phyloP scores from a whole-genome alignment of 192 early-diverging fungal species.

The Gamsiella multidivaricata region DNA sequence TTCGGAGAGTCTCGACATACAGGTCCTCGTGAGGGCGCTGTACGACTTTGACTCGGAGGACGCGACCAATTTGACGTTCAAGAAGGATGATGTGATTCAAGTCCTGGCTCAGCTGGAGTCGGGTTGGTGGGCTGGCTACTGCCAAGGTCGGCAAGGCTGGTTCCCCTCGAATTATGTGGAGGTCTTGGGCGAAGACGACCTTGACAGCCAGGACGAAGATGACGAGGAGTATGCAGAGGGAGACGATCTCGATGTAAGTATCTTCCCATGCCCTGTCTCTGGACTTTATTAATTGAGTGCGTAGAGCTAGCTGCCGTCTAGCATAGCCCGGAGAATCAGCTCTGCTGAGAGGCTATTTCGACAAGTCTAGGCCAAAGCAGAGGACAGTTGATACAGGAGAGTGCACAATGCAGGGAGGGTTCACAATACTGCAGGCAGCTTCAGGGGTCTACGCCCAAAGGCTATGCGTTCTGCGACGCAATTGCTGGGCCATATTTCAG shows the following conservation, averaged over 20 bases:
- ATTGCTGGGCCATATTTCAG: too few species aligned
- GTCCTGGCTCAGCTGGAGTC: conserved; percentile 83
- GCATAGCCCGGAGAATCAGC: too few species aligned
- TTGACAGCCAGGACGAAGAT: conserved; percentile 41
- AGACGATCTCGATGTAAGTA: conserved; percentile 43
- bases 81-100: conserved; percentile 80
- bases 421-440: too few species aligned
- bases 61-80: conserved; percentile 78
- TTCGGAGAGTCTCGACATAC: conserved; percentile 40
- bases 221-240: conserved; percentile 44
- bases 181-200: conserved; percentile 61
- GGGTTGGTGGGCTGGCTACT: conserved; percentile 91
- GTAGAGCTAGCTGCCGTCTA: too few species aligned
- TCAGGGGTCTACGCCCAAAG: too few species aligned
- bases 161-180: conserved; percentile 83
- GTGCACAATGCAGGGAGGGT: too few species aligned
- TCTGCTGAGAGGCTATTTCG: too few species aligned
- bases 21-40: conserved; percentile 70
- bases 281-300: too few species aligned
- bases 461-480: too few species aligned
- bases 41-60: conserved; percentile 84
- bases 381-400: too few species aligned
- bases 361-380: background rate
- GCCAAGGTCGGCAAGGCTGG: conserved; percentile 75
- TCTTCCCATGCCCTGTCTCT: conserved; percentile 7